A percentile compares a stretch with the other conserved stretches of the same genome.
These are phyloP conservation scores for Colletotrichum aenigma DNA, from an alignment of 2,329 filamentous ascomycete genomes.

Conservation along the genomic window DNA sequence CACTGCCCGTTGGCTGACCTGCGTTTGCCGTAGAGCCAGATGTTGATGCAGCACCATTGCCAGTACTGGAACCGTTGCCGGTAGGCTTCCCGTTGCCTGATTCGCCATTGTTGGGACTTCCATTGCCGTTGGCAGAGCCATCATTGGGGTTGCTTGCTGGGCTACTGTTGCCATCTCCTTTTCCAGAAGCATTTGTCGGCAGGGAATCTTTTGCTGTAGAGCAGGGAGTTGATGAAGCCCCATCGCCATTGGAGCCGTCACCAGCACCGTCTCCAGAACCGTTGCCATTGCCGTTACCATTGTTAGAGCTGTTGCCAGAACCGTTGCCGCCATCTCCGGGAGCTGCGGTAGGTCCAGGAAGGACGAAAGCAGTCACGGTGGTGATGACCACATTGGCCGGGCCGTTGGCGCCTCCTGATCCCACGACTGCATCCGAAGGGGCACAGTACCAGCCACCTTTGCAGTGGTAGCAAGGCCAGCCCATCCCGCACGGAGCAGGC, in stretches of 20 bases:
- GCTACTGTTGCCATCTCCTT: background rate
- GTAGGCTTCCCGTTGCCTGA: background rate
- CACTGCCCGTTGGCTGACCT: background rate
- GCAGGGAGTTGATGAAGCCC: background rate
- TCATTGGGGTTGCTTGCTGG: background rate
- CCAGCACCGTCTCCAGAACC: background rate
- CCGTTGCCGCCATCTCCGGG: background rate
- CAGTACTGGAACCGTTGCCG: background rate
- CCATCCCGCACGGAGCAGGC: slow-evolving; percentile 29
- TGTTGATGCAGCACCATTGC: background rate
- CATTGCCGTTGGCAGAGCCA: background rate
- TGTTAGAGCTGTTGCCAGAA: background rate
- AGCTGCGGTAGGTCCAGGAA: background rate
- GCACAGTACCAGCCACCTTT: slow-evolving; percentile 31
- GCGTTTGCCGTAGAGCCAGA: background rate
- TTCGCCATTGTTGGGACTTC: background rate
- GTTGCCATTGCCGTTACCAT: background rate
- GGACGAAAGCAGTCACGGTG: slow-evolving; percentile 4
- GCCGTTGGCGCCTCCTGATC: background rate
- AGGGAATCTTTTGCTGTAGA: background rate
- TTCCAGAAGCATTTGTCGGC: background rate
- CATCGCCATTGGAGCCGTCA: background rate
- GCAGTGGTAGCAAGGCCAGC: slow-evolving; percentile 36
- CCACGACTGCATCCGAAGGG: background rate
- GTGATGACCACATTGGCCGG: background rate